Conservation (phyloP, 805 yeast genomes). For the Starmerella geochares region DNA sequence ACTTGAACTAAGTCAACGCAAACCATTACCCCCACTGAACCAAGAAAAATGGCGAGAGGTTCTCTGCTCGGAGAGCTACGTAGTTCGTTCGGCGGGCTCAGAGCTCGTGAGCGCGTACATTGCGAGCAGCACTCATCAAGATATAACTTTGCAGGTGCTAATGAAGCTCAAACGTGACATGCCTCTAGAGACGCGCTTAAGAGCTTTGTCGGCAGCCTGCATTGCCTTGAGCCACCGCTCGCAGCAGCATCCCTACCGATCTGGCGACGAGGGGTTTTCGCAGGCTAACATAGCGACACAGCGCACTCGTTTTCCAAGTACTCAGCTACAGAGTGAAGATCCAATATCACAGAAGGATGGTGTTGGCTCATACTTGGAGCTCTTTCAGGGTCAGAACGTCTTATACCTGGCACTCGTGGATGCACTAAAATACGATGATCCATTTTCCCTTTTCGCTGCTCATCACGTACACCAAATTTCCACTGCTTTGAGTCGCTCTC, state of each 20-base stretch:
- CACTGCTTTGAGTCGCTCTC: conserved; percentile 44
- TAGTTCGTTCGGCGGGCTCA: conserved; percentile 12
- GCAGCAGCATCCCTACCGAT: not conserved
- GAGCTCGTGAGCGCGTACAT: conserved; percentile 10
- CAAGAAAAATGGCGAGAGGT: conserved; percentile 6
- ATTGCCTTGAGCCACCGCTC: conserved; percentile 3
- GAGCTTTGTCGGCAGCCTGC: conserved; percentile 8
- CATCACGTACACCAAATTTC: conserved; percentile 56
- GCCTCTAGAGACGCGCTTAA: conserved; percentile 11
- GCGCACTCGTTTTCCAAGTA: not conserved
- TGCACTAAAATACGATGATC: conserved; percentile 52
- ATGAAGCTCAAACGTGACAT: not conserved
- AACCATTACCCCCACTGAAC: not conserved
- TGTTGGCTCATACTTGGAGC: conserved; percentile 13
- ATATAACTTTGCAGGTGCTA: conserved; percentile 6
- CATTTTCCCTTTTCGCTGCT: conserved; percentile 54
- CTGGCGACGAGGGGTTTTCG: conserved; percentile 6
- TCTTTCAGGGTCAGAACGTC: conserved; percentile 16
- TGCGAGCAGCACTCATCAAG: conserved; percentile 13
- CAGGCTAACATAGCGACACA: not conserved
- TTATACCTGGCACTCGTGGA: conserved; percentile 47
- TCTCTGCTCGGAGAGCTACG: not conserved
- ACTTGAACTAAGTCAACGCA: not conserved
- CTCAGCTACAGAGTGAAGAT: not conserved
- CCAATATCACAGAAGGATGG: not conserved